Base-by-base conservation (phyloP, 768 basidiomycete genomes). In the Hemileccinum impolitum region DNA sequence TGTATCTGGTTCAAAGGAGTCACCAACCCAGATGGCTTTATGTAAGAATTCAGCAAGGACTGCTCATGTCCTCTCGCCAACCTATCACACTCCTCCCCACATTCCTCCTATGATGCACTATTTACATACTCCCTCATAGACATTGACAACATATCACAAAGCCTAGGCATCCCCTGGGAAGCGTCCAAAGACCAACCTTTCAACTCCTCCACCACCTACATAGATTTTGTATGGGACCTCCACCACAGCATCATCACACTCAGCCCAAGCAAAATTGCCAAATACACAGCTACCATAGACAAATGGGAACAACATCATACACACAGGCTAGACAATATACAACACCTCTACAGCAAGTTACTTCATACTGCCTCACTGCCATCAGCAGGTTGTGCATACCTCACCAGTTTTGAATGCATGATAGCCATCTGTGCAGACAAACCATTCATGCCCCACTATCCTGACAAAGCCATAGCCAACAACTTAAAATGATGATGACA, bases 371-470 rank as follows among this genome's bases (percentile, higher is more conserved):
- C 59, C 18, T 41, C 59, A 0, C 54, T 74, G 0, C 25, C 72
- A 1, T 67, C 67, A 1, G 26, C 1, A 21, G 69, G 63, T n/a
- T 62, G 68, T 1, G 69, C 74, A 0, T 74, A 72, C 52, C 67
- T 78, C 47, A 74, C 70, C 36, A 39, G 43, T n/a, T 50, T 79
- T 17, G 71, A 78, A 48, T n/a, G 58, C 49, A 70, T 76, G 61
- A 43, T 78, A 0, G 52, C 56, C 0, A 26, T 61, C 0, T 70
- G 59, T 43, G 3, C 37, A 25, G 12, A 67, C 7, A 36, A 56
- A 53, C 73, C 72, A n/a, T 70, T 71, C 60, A 26, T 55, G n/a
- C 71, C 62, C 6, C 62, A 53, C 5, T 14, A 7, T 3, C 35
- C 49, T 0, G 28, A 39, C 1, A 55, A 55, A 9, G 0, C 1